Percentiles rank a stretch among this genome's conserved stretches.
phyloP scores from a whole-genome alignment of 805 yeast genomes.

The Wickerhamomyces subpelliculosus region DNA sequence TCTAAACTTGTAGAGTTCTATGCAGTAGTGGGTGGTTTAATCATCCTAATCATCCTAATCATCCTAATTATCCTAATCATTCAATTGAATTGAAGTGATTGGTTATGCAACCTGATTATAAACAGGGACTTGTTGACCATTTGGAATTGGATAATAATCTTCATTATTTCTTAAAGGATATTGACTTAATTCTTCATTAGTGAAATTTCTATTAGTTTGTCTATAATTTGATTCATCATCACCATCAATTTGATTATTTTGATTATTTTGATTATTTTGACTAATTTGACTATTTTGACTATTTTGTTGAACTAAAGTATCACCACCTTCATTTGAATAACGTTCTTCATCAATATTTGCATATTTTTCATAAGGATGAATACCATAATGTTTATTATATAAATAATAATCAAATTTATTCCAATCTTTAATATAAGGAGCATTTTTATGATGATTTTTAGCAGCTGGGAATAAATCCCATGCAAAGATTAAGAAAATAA shows the following conservation, averaged over 20 bases:
- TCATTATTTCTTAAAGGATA: conserved; percentile 14
- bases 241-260: background rate
- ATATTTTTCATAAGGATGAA: background rate
- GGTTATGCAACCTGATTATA: conserved; percentile 1
- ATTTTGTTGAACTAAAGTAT: background rate
- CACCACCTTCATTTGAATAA: conserved; percentile 3
- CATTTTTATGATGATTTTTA: conserved; percentile 21
- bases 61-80: background rate
- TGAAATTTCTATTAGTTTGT: conserved; percentile 10
- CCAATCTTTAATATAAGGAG: conserved; percentile 19
- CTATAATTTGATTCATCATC: background rate
- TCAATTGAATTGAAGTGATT: no score
- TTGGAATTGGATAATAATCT: conserved; percentile 17
- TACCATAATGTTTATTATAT: conserved; percentile 11
- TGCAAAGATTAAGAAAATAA: conserved; percentile 54
- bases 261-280: background rate
- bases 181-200: conserved; percentile 16
- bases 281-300: background rate
- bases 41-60: no score
- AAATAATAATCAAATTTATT: conserved; percentile 16
- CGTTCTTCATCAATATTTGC: background rate
- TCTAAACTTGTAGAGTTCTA: no score
- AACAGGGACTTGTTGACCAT: conserved; percentile 15
- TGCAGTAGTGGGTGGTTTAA: background rate
- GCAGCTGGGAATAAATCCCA: conserved; percentile 68